Evolutionary conservation across 495 filamentous ascomycete species (phyloP).

Genomic region (Talaromyces trachyspermus): DNA sequence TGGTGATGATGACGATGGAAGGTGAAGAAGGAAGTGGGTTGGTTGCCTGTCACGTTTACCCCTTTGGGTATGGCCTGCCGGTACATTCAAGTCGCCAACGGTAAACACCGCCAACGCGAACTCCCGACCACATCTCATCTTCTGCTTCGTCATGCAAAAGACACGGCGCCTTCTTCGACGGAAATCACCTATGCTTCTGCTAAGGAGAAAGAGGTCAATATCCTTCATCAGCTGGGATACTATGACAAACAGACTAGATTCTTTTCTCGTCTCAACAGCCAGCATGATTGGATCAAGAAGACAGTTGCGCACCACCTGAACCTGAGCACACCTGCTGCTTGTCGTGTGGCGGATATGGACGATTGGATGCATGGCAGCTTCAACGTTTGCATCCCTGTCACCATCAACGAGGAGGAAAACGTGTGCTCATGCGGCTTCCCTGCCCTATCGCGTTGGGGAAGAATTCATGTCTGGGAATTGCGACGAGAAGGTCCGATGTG

Average conservation of each 20-base stretch:
- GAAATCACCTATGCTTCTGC: too few species aligned
- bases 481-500: conserved; percentile 31
- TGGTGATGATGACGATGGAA: too few species aligned
- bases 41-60: too few species aligned
- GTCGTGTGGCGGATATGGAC: conserved; percentile 13
- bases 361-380: conserved; percentile 31
- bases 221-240: conserved; percentile 15
- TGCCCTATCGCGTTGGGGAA: conserved; percentile 30
- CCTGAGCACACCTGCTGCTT: conserved; percentile 10
- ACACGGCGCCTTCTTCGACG: too few species aligned
- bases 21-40: too few species aligned
- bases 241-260: conserved; percentile 11
- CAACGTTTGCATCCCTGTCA: conserved; percentile 28
- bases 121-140: too few species aligned
- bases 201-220: too few species aligned
- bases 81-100: too few species aligned
- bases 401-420: conserved; percentile 16
- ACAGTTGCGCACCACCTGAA: conserved; percentile 22
- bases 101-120: too few species aligned
- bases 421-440: conserved; percentile 29
- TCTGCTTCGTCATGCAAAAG: too few species aligned
- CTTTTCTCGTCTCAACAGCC: conserved; percentile 11
- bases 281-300: conserved; percentile 13
- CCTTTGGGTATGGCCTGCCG: too few species aligned
- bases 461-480: conserved; percentile 23